A percentile compares a stretch with the other conserved stretches of the same genome.
phyloP scores from a whole-genome alignment of 768 basidiomycete species.

The Hypholoma sublateritium region DNA sequence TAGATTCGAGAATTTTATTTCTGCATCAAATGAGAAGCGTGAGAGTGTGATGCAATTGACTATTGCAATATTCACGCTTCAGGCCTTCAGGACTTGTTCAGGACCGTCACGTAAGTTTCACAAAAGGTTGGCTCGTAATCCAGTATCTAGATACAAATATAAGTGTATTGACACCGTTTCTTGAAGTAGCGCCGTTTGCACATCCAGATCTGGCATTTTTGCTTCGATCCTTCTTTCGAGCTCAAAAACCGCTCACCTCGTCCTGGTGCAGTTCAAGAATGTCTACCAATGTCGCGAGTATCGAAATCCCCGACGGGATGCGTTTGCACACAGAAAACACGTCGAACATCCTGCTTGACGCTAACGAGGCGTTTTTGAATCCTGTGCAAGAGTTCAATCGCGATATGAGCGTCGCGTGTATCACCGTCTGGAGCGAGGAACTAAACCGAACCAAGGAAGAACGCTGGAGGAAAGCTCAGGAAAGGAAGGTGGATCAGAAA shows the following conservation, averaged over 20 bases:
- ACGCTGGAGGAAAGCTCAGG: constrained; percentile 55
- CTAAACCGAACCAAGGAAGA: constrained; percentile 60
- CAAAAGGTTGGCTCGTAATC: neutral
- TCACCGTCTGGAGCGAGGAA: constrained; percentile 84
- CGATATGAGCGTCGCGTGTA: constrained; percentile 89
- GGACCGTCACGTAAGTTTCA: neutral
- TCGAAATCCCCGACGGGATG: constrained; percentile 68
- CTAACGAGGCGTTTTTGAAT: constrained; percentile 90
- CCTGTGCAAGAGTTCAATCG: constrained; percentile 99
- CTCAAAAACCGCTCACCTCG: constrained; percentile 8
- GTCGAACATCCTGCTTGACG: constrained; percentile 75
- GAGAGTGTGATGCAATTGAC: constrained; percentile 2
- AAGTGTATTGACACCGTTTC: neutral
- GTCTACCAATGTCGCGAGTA: constrained; percentile 17
- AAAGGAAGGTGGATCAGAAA: constrained; percentile 37
- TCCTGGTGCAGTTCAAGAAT: constrained; percentile 15
- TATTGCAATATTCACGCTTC: neutral
- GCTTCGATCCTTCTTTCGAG: neutral
- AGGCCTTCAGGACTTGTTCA: neutral
- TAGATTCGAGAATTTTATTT: neutral
- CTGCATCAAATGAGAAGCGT: neutral
- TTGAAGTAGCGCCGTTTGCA: neutral
- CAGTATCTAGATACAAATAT: neutral
- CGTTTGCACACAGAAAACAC: constrained; percentile 81
- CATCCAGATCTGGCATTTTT: constrained; percentile 10